Evolutionary conservation across 2,329 filamentous ascomycete genomes (phyloP), one percentile per base, ranked within the genome.

Genomic region (Tolypocladium cylindrosporum): DNA sequence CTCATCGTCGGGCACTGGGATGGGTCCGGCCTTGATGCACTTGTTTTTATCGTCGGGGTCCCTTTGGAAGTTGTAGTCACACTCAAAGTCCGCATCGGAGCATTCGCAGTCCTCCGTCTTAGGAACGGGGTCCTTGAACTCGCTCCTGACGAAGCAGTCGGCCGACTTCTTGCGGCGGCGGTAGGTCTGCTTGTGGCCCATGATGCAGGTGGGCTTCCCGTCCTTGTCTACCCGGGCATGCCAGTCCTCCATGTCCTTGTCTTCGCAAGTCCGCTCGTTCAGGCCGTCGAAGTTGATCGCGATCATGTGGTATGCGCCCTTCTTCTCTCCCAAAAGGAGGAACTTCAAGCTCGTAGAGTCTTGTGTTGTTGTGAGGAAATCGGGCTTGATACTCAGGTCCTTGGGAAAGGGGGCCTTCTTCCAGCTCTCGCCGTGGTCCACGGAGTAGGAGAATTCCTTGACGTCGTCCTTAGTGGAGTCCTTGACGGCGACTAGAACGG

Each of bases 271-370:
- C 39, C 83, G 79, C 72, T 94, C 87, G 63, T 95, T 85, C 60
- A 97, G 77, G 11, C 84, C 88, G 11, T 84, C 83, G 65, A 99
- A 99, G 69, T 97, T 89, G 59, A 99, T 81, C 36, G 89, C 81
- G 64, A 93, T 84, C 57, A 92, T 78, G 59, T 86, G 78, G 67
- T 81, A 86, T 58, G 81, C 73, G 13, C 79, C 75, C 24, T 79
- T 76, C 55, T 78, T 75, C 31, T 82, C 78, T 67, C 85, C 92
- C 57, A 91, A 79, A 34, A 97, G 78, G 37, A 97, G 70, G 67
- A 99, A 97, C 68, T 95, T 96, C 56, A 95, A 80, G 66, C 89
- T 96, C 3, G 93, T 96, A 2, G 94, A 96, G 68, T 97, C 94
- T 39, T 89, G 89, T 0, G 91, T 91, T 0, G 94, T 97, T 0